Evolutionary conservation across 306 rosid species (phyloP).

Genomic region (Glycyrrhiza uralensis): DNA sequence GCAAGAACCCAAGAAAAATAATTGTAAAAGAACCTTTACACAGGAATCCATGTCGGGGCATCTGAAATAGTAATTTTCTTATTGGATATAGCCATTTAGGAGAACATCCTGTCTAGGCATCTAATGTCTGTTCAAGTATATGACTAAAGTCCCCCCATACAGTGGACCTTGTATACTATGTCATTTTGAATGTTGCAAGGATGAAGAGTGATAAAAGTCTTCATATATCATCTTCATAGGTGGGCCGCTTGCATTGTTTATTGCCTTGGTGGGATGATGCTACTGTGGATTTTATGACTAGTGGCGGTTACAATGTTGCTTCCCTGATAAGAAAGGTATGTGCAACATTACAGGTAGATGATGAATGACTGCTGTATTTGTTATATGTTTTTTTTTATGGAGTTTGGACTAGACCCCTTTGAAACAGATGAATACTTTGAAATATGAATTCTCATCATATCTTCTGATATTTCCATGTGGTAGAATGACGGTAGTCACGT

Average conservation of each 20-base stretch:
- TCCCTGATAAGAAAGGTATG: constrained; percentile 61
- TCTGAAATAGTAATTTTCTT: background rate
- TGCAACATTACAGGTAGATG: constrained; percentile 4
- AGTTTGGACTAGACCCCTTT: background rate
- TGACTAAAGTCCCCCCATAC: background rate
- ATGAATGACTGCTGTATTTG: background rate
- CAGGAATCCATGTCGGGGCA: background rate
- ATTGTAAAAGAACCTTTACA: background rate
- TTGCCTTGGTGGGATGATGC: constrained; percentile 93
- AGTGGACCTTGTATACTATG: background rate
- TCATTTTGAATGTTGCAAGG: constrained; percentile 13
- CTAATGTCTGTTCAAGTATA: background rate
- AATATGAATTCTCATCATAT: background rate
- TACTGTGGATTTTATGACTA: constrained; percentile 73
- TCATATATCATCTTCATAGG: constrained; percentile 38
- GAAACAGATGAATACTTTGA: constrained; percentile 1
- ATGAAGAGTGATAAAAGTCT: constrained; percentile 11
- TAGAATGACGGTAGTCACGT: background rate
- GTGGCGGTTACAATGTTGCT: constrained; percentile 75
- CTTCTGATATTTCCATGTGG: background rate
- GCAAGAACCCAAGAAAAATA: background rate
- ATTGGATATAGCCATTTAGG: background rate
- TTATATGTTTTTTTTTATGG: background rate
- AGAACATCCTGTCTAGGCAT: background rate
- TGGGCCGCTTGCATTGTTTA: constrained; percentile 82